Base-by-base conservation (phyloP, 2,329 filamentous ascomycete genomes). In the Diaporthe eres region DNA sequence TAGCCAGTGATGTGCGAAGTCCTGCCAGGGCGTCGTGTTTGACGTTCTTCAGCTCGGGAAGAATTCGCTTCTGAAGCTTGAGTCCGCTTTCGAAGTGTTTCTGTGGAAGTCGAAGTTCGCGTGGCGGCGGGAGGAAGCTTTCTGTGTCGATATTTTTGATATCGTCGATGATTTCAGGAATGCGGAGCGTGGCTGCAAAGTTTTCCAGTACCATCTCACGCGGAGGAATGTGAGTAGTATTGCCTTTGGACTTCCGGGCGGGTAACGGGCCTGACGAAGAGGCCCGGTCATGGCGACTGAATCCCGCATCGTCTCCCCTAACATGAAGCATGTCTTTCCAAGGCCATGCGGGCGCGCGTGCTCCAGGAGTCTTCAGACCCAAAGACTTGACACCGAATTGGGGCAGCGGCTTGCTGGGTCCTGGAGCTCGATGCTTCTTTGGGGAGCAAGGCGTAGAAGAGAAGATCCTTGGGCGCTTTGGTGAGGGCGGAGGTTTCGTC, bases 261-360 rank as follows among this genome's bases (percentile, higher is more conserved):
- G 74, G 42, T 22, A 81, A 53, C 13, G 47, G 55, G 1, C 25
- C 17, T 4, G 68, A n/a, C 0, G 28, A 37, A 22, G 9, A 7
- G 1, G 17, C n/a, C 19, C 19, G 31, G 12, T 58, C 8, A 17
- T 28, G 39, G 10, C 31, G 10, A 47, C 19, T 49, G 22, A 53
- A 39, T 3, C 22, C 39, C 12, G 60, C 22, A 2, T 75, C 77
- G 37, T 79, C 79, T 37, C 89, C 92, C 73, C 92, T 89, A 57
- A 95, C 84, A 82, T 95, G 94, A 1, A 88, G 84, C 81, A 91
- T 91, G 9, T 87, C 93, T 77, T 88, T 87, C 67, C 90, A 89
- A 51, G 94, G 94, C 93, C 94, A 97, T n/a, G 91, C 87, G 4
- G 94, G 90, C 72, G 94, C 88, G 77, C 87, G 85, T 12, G 92